Conservation (phyloP, 176 grass and related monocot genomes). For the Avena eriantha region DNA sequence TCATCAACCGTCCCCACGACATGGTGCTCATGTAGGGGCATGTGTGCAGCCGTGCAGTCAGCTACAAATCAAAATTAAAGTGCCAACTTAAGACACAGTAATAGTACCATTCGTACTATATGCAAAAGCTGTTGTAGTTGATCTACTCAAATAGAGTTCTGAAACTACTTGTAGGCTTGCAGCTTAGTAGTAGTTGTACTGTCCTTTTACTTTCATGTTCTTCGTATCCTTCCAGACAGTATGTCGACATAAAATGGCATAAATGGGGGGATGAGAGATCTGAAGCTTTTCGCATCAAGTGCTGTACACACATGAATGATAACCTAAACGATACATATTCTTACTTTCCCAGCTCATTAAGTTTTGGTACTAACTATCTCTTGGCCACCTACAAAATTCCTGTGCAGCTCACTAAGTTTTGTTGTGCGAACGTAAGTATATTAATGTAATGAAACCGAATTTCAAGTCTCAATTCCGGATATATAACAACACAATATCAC, state of each 20-base stretch:
- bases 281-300: slow-evolving; percentile 29
- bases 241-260: slow-evolving; percentile 16
- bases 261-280: background rate
- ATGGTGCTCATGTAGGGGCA: background rate
- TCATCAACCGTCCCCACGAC: no score
- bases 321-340: slow-evolving; percentile 22
- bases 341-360: background rate
- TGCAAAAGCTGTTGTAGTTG: background rate
- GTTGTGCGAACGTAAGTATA: no score
- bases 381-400: background rate
- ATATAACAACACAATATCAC: no score
- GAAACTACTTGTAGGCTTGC: background rate
- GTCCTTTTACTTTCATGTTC: background rate
- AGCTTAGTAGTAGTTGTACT: background rate
- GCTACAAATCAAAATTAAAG: background rate
- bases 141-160: background rate
- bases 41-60: background rate
- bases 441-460: no score
- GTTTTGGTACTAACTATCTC: slow-evolving; percentile 35
- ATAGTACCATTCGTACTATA: background rate
- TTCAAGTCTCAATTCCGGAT: no score
- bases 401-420: no score
- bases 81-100: background rate
- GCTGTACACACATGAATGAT: background rate
- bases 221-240: slow-evolving; percentile 17